A percentile compares a stretch with the other conserved stretches of the same genome.
phyloP scores from a whole-genome alignment of 2,329 filamentous ascomycete species.

The Pyricularia sp. region DNA sequence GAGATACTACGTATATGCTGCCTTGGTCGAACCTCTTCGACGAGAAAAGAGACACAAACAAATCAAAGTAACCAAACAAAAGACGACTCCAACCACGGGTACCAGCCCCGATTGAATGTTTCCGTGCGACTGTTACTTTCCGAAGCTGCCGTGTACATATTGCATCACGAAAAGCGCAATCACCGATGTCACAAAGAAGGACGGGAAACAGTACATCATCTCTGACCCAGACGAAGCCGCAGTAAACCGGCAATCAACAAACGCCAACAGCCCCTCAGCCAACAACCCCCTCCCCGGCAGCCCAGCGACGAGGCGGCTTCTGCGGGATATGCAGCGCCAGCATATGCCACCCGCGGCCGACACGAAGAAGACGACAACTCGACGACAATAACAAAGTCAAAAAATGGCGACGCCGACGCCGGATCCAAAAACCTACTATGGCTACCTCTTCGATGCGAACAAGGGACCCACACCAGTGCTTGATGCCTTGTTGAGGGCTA shows the following conservation, averaged over 20 bases:
- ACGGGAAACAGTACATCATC: neutral
- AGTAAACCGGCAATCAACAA: neutral
- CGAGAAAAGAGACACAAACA: neutral
- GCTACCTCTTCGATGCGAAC: conserved; percentile 53
- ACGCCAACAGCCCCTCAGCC: neutral
- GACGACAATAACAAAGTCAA: neutral
- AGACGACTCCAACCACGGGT: neutral
- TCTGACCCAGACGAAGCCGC: neutral
- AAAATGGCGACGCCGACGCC: conserved; percentile 15
- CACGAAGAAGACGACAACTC: neutral
- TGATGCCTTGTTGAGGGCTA: conserved; percentile 53
- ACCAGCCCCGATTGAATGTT: neutral
- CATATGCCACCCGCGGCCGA: neutral
- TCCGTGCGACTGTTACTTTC: neutral
- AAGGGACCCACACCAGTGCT: conserved; percentile 56
- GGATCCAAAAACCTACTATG: conserved; percentile 35
- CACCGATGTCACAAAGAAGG: neutral
- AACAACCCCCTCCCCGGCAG: neutral
- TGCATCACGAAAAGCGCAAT: neutral
- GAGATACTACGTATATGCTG: neutral
- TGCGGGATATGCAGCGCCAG: neutral
- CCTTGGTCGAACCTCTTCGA: neutral
- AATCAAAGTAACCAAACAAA: neutral
- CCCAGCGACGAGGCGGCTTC: neutral
- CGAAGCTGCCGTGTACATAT: neutral